Percentiles rank a stretch among this genome's conserved stretches.
Conservation (phyloP, 768 basidiomycete species). For the Pleurotus platypus region DNA sequence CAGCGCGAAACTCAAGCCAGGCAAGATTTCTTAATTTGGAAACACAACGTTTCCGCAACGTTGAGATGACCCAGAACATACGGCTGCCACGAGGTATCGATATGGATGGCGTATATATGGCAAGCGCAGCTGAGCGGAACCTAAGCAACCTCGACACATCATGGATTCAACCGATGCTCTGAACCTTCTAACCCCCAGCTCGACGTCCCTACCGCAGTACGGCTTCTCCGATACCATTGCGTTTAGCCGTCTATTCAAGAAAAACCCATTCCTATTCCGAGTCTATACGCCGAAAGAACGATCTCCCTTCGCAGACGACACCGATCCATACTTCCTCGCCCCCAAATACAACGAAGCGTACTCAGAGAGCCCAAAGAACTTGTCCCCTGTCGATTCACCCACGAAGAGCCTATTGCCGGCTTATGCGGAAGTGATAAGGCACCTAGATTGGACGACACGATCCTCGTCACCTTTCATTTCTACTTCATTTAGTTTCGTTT, state of each 20-base stretch:
- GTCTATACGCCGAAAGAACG: constrained; percentile 71
- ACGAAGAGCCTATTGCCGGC: constrained; percentile 25
- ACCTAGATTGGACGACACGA: constrained; percentile 80
- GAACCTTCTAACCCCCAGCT: constrained; percentile 9
- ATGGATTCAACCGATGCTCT: not conserved
- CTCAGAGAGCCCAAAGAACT: constrained; percentile 28
- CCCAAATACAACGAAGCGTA: constrained; percentile 57
- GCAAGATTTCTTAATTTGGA: not conserved
- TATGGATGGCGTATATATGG: constrained; percentile 3
- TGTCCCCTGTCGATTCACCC: constrained; percentile 21
- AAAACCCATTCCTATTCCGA: constrained; percentile 76
- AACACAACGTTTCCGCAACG: constrained; percentile 5
- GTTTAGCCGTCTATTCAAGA: constrained; percentile 56
- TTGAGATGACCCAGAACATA: constrained; percentile 3
- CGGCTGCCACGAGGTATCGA: constrained; percentile 1
- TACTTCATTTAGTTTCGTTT: constrained; percentile 76
- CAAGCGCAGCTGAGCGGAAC: not conserved
- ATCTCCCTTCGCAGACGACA: constrained; percentile 47
- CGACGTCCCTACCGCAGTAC: constrained; percentile 56
- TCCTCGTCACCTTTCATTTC: constrained; percentile 68
- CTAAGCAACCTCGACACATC: not conserved
- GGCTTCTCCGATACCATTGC: constrained; percentile 64
- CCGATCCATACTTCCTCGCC: constrained; percentile 67
- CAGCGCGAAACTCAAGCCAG: no score
- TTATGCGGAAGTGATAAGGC: constrained; percentile 61